Evolutionary conservation across 345 rosid species (phyloP), one percentile per base, ranked within the genome.

Genomic region (Aquilaria malaccensis): DNA sequence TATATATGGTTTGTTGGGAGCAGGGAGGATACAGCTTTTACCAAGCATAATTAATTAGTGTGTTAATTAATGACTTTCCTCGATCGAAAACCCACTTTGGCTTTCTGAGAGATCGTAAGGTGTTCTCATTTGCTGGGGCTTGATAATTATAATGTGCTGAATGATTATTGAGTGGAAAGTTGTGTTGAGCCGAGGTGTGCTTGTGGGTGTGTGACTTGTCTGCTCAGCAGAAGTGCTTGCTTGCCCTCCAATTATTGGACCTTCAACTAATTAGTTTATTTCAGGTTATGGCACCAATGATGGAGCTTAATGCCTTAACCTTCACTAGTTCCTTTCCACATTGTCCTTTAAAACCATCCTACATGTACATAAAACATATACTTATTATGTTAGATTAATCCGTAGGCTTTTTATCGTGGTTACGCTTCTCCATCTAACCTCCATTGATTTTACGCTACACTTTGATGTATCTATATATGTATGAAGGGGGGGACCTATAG

Each of bases 251-350:
- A 86, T 86, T 63, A 83, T 80, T 78, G 77, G 65, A 55, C 73
- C 50, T 55, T 53, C 69, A 63, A 70, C 60, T 64, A 49, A 58
- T 54, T 61, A 67, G 51, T 59, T 71, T 63, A 64, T 54, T 64
- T 55, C 61, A 72, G 69, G 65, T 78, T 67, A 74, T 48, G 73
- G 63, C 80, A 76, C 69, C 86, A 82, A 84, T 79, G 81, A 82
- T 84, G 83, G 78, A 63, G 65, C 68, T 79, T 72, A 72, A 80
- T 76, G 66, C 61, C 7, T 3, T 37, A 37, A 37, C 7, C 7
- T 37, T 22, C 22, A 22, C 22, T 22, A 22, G 22, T 22, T 22
- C 22, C 22, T 22, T 22, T 22, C 22, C 22, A 22, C 22, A 22
- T 22, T 22, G 22, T 22, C 22, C 22, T 22, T 22, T 22, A 22